Conservation (phyloP, 1,284 basidiomycete species). For the Leccinum solheimii region DNA sequence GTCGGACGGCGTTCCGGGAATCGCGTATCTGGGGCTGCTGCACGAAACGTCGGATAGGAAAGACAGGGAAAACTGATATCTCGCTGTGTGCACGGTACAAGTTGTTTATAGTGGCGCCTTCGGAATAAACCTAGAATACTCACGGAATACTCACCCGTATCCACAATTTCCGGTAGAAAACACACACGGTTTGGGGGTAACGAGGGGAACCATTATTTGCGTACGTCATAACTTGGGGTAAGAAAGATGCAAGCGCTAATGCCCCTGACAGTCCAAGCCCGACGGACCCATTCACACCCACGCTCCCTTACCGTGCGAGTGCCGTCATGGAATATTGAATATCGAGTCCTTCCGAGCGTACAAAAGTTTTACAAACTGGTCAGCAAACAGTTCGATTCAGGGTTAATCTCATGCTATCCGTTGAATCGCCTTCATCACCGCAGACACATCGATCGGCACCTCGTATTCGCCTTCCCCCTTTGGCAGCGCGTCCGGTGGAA, state of each 20-base stretch:
- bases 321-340: background rate
- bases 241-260: background rate
- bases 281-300: background rate
- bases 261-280: background rate
- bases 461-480: conserved; percentile 43
- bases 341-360: background rate
- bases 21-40: background rate
- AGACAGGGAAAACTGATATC: background rate
- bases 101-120: background rate
- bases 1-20: background rate
- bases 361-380: background rate
- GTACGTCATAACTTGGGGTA: background rate
- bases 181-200: background rate
- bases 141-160: background rate
- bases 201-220: background rate
- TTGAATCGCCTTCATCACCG: conserved; percentile 46
- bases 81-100: background rate
- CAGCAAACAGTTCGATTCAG: background rate
- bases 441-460: conserved; percentile 51
- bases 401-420: conserved; percentile 9
- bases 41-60: background rate
- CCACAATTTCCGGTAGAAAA: background rate
- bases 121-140: background rate
- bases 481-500: conserved; percentile 43
- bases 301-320: background rate